Evolutionary conservation across 169 alveolate species (phyloP).

Genomic region (Perkinsus marinus): DNA sequence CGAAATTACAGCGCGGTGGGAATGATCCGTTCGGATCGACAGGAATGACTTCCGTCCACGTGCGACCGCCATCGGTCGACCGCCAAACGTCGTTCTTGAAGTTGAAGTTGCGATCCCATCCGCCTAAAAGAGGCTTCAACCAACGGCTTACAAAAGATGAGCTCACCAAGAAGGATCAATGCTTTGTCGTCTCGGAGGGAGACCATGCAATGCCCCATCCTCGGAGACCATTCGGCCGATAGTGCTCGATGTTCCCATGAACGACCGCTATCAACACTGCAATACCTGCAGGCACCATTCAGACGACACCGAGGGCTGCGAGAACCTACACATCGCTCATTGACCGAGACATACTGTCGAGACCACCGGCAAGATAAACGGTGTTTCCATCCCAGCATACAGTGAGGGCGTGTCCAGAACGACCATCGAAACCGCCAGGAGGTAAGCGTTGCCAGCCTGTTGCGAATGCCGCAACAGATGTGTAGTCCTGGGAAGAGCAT

Average conservation of each 20-base stretch:
- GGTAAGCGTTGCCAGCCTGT: not conserved
- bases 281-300: not conserved
- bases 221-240: not conserved
- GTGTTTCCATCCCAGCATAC: not conserved
- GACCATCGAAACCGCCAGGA: not conserved
- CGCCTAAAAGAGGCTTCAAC: not conserved
- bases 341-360: not conserved
- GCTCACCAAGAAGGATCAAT: not conserved
- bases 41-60: not conserved
- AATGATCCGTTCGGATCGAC: not conserved
- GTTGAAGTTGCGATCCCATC: not conserved
- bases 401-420: not conserved
- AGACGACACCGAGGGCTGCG: not conserved
- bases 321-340: not conserved
- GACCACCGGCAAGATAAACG: not conserved
- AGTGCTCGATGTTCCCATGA: not conserved
- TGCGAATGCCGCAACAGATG: not conserved
- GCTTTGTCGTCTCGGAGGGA: not conserved
- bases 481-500: not conserved
- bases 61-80: not conserved
- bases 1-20: not conserved
- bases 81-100: not conserved
- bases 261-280: not conserved
- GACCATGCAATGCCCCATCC: not conserved
- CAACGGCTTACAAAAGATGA: not conserved